Base-by-base conservation (phyloP, 331 rosid genomes). In the Quercus phellos region DNA sequence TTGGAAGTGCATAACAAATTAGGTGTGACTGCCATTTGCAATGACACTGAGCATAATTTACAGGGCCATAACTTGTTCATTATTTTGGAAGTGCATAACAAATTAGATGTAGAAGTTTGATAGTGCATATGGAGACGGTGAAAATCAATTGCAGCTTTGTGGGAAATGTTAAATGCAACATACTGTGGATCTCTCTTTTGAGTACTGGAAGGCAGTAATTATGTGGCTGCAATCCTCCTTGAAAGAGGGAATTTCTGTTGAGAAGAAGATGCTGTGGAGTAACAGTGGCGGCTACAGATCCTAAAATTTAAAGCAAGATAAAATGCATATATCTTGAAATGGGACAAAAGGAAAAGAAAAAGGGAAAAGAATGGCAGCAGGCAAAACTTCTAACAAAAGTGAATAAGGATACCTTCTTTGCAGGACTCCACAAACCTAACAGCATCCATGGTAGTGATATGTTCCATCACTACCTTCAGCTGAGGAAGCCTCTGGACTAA, bases 211-310 rank as follows among this genome's bases (percentile, higher is more conserved):
- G 94, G 76, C 98, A 94, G 87, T 94, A 94, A 85, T 87, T 92
- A 84, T 94, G 98, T 51, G 98, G 98, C 82, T 86, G 97, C 82
- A 94, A 82, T 82, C 98, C 97, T 68, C 98, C 97, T 84, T 92
- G 97, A 84, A 94, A 94, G 64, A 94, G 82, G 51, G 98, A 81
- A 82, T 94, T 94, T 60, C 97, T 88, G 63, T 94, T 94, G 9
- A 94, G 89, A 80, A 94, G 77, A 80, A 94, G 90, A 92, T 94
- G 98, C 53, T 94, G 97, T 53, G 98, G 98, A 24, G 98, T 92
- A 79, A 94, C 98, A 32, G 97, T 92, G 72, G 96, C 98, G 0
- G 93, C 97, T 71, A 94, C 89, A 79, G 22, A 75, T 64, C 95
- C 98, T 94, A 68, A 70, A 56, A 83, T 73, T 68, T 17, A 84